Evolutionary conservation across 2,329 filamentous ascomycete species (phyloP).

Genomic region (Paracamarosporium sp.): DNA sequence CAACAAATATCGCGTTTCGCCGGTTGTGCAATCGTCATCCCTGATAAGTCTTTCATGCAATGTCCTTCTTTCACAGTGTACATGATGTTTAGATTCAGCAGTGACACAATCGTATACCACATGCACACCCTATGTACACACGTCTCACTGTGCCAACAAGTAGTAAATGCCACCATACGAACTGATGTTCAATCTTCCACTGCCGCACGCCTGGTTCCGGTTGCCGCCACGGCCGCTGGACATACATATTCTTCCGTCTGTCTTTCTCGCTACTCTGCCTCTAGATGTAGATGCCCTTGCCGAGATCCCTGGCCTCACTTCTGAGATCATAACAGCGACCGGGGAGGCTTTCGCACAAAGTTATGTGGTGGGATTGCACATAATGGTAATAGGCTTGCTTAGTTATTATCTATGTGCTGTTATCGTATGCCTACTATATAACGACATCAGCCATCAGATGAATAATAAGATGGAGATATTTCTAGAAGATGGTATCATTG

Average conservation of each 20-base stretch:
- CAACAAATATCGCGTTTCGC: conserved; percentile 55
- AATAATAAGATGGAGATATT: conserved; percentile 31
- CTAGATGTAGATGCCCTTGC: conserved; percentile 21
- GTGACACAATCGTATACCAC: too few species aligned
- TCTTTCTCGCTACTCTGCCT: conserved; percentile 21
- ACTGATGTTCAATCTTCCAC: conserved; percentile 39
- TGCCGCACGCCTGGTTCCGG: conserved; percentile 20
- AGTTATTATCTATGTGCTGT: conserved; percentile 25
- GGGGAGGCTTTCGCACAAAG: conserved; percentile 25
- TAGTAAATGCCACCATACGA: conserved; percentile 50
- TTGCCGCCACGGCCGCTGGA: conserved; percentile 23
- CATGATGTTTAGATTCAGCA: not conserved
- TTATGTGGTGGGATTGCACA: conserved; percentile 22
- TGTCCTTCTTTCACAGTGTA: too few species aligned
- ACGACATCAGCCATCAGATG: conserved; percentile 25
- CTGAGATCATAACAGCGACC: conserved; percentile 22
- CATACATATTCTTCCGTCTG: conserved; percentile 15
- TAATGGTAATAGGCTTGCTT: conserved; percentile 21
- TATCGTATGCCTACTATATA: conserved; percentile 22
- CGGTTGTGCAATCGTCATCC: conserved; percentile 51
- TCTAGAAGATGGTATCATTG: conserved; percentile 24
- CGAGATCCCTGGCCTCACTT: conserved; percentile 22
- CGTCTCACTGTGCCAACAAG: not conserved
- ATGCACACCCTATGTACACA: too few species aligned
- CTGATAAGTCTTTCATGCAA: conserved; percentile 23